Conservation (phyloP, 768 basidiomycete species). For the Sistotremastrum niveocremeum region DNA sequence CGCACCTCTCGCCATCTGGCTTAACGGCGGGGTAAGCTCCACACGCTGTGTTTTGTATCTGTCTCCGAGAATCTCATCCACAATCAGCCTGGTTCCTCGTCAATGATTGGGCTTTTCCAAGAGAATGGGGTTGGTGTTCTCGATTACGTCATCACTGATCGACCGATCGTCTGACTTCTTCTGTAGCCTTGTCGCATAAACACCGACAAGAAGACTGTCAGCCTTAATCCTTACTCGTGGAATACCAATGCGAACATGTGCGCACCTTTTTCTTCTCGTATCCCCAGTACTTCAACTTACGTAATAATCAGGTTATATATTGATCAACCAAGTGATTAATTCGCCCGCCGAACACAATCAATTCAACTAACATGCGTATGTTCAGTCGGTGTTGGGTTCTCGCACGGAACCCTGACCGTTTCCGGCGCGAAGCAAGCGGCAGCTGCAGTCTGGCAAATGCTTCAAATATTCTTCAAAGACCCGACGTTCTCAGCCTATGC, state of each 20-base stretch:
- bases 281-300: not conserved
- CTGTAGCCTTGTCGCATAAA: constrained; percentile 25
- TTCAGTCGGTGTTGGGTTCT: constrained; percentile 43
- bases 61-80: not conserved
- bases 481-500: constrained; percentile 35
- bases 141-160: too few relatives aligned
- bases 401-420: constrained; percentile 36
- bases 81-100: constrained; percentile 24
- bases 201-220: constrained; percentile 36
- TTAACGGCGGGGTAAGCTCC: constrained; percentile 36
- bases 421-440: constrained; percentile 42
- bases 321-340: constrained; percentile 33
- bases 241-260: constrained; percentile 40
- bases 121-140: constrained; percentile 21
- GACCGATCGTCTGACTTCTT: not conserved
- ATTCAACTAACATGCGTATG: not conserved
- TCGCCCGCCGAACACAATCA: not conserved
- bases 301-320: constrained; percentile 30
- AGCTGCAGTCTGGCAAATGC: constrained; percentile 43
- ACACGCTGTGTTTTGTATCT: not conserved
- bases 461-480: constrained; percentile 50
- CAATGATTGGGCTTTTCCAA: constrained; percentile 25
- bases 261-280: not conserved
- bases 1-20: constrained; percentile 54
- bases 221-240: constrained; percentile 43